These are phyloP conservation scores for Fusarium sp. DNA, from an alignment of 2,329 filamentous ascomycete species.

Conservation along the genomic window DNA sequence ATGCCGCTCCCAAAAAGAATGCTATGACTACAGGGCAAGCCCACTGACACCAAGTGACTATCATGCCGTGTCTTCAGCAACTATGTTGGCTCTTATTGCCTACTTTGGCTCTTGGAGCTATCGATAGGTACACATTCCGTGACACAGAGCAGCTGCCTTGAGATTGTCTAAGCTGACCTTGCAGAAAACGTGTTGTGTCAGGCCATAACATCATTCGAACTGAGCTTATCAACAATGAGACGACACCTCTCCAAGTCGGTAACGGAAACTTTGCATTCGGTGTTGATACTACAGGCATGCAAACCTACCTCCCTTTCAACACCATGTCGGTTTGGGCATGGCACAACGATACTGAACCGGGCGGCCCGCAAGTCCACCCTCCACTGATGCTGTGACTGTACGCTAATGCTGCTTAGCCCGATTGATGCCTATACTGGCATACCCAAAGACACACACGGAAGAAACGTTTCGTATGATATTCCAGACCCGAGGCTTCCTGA, in stretches of 20 bases:
- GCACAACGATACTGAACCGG: constrained; percentile 60
- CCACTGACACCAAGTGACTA: neutral
- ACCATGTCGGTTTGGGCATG: constrained; percentile 60
- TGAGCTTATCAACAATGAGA: constrained; percentile 44
- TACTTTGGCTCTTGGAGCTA: constrained; percentile 1
- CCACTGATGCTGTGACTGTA: accelerated
- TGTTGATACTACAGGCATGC: constrained; percentile 56
- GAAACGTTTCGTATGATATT: constrained; percentile 51
- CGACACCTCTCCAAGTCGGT: constrained; percentile 61
- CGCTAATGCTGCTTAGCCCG: neutral
- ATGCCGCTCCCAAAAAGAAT: neutral
- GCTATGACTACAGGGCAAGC: neutral
- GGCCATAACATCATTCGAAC: constrained; percentile 40
- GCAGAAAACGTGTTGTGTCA: constrained; percentile 35
- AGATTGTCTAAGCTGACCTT: neutral
- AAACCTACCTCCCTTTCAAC: constrained; percentile 56
- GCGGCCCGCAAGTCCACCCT: constrained; percentile 32
- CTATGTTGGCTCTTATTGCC: constrained; percentile 6
- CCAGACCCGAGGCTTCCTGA: constrained; percentile 49
- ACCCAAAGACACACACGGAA: constrained; percentile 47
- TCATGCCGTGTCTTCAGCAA: neutral
- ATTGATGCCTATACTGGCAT: constrained; percentile 48
- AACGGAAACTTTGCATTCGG: constrained; percentile 61
- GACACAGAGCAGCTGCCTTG: neutral
- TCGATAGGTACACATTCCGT: constrained; percentile 1